These are phyloP conservation scores for Podosphaera xanthii DNA, from an alignment of 2,329 filamentous ascomycete species.

Conservation along the genomic window DNA sequence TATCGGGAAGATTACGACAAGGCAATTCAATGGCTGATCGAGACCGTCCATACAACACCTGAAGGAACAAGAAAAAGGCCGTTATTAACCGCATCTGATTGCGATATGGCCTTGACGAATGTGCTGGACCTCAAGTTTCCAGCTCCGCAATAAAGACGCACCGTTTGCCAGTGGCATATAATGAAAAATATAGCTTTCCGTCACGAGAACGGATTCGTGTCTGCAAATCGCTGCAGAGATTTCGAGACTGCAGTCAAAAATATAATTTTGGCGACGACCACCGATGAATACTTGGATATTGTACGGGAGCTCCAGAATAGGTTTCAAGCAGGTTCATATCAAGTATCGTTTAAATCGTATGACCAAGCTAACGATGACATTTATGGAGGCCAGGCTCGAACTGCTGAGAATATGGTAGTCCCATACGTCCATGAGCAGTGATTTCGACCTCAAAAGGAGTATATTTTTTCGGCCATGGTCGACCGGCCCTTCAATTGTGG, in stretches of 20 bases:
- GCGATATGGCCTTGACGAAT: neutral
- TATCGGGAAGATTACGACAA: neutral
- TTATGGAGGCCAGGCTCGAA: neutral
- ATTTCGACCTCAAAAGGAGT: neutral
- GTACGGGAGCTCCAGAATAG: neutral
- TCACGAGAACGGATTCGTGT: neutral
- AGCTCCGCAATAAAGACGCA: neutral
- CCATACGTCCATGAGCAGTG: neutral
- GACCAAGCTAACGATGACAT: too few relatives aligned
- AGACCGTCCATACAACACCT: neutral
- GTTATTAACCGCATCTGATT: neutral
- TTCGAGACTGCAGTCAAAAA: neutral
- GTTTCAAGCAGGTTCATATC: neutral
- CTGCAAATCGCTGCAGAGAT: neutral
- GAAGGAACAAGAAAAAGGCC: neutral
- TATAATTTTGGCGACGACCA: neutral
- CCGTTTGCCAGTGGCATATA: neutral
- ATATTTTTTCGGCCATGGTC: neutral
- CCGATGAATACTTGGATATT: neutral
- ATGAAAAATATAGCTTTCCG: neutral
- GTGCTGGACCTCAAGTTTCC: neutral
- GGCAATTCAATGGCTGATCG: neutral
- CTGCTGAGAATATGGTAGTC: neutral
- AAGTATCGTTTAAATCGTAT: neutral
- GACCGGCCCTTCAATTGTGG: neutral